These are phyloP conservation scores for Handroanthus guayacan DNA, from an alignment of 257 asterid species.

Conservation along the genomic window DNA sequence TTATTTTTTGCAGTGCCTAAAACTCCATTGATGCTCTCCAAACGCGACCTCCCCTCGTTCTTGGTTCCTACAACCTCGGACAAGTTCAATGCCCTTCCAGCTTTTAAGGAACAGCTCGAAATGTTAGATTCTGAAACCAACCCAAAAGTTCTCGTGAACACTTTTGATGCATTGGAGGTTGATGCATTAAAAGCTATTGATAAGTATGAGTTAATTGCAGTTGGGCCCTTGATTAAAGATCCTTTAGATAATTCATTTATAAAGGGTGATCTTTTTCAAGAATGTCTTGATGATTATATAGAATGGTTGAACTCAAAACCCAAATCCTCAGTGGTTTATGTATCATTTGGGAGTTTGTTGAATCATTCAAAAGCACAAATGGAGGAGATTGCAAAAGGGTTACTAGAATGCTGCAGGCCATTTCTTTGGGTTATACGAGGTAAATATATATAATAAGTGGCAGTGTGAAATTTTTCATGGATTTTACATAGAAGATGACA, in stretches of 20 bases:
- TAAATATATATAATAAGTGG: not conserved
- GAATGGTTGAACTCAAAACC: constrained; percentile 53
- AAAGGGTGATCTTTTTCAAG: constrained; percentile 48
- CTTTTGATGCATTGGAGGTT: constrained; percentile 52
- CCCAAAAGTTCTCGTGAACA: constrained; percentile 59
- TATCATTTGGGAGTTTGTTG: constrained; percentile 67
- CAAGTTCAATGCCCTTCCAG: constrained; percentile 10
- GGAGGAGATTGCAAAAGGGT: constrained; percentile 63
- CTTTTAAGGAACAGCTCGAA: constrained; percentile 56
- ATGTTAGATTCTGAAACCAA: constrained; percentile 37
- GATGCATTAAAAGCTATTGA: constrained; percentile 44
- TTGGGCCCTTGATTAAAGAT: constrained; percentile 61
- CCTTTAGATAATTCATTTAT: constrained; percentile 33
- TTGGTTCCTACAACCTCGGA: constrained; percentile 40
- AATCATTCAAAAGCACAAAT: constrained; percentile 36
- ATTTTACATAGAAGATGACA: no score
- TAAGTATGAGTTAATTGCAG: constrained; percentile 38
- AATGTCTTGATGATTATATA: constrained; percentile 39
- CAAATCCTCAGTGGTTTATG: constrained; percentile 55
- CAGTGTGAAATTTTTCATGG: no score
- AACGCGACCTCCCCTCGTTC: constrained; percentile 64
- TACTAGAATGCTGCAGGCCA: constrained; percentile 47
- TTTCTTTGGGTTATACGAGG: constrained; percentile 67
- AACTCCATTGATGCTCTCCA: constrained; percentile 39
- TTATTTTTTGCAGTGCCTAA: no score